phyloP scores from a whole-genome alignment of 2,329 filamentous ascomycete species.

The Diaporthe humulicola region DNA sequence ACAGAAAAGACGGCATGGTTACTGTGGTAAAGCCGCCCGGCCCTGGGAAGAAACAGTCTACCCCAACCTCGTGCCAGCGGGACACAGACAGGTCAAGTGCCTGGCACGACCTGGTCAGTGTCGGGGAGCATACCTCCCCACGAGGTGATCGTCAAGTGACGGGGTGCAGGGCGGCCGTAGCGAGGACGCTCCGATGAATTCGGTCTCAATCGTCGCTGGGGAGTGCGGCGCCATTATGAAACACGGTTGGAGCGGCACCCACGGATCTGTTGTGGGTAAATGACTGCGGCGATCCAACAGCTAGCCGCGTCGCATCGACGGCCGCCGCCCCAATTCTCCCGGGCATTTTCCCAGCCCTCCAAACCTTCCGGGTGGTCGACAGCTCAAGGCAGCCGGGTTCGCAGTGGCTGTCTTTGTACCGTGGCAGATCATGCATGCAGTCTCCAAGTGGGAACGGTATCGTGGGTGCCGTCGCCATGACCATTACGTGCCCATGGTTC shows the following conservation, averaged over 20 bases:
- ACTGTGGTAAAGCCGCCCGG: not conserved
- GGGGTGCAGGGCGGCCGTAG: not conserved
- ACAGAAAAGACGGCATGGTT: not conserved
- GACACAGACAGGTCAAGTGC: not conserved
- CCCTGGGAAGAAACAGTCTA: not conserved
- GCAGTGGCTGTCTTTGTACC: not conserved
- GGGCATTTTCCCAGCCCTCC: not conserved
- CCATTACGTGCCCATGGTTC: not conserved
- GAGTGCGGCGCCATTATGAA: constrained; percentile 15
- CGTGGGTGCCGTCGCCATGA: not conserved
- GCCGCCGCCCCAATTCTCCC: not conserved
- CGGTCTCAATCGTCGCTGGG: constrained; percentile 16
- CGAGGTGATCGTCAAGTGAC: not conserved
- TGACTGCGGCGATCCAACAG: constrained; percentile 11
- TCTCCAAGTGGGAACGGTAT: not conserved
- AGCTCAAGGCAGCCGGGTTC: not conserved
- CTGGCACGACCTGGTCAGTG: no score
- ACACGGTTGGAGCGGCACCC: constrained; percentile 19
- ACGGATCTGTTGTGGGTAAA: constrained; percentile 16
- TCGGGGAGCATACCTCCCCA: not conserved
- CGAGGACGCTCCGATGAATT: constrained; percentile 6
- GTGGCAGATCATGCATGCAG: not conserved
- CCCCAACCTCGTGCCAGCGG: not conserved
- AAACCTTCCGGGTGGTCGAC: not conserved
- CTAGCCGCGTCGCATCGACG: constrained; percentile 15